A percentile compares a stretch with the other conserved stretches of the same genome.
phyloP scores from a whole-genome alignment of 306 rosid genomes.

The Potentilla sterilis region DNA sequence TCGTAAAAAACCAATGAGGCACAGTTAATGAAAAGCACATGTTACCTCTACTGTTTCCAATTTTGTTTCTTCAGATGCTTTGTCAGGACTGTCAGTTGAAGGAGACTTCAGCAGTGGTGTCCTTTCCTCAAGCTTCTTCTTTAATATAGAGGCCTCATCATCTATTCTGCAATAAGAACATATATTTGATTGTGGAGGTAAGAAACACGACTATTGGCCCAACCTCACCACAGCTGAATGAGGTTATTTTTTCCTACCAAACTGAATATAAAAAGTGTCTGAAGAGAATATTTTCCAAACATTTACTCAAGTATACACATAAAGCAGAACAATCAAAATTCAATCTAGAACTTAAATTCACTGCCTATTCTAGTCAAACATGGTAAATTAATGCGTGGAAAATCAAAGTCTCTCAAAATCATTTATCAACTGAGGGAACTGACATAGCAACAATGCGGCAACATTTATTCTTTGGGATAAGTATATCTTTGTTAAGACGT shows the following conservation, averaged over 20 bases:
- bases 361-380: neutral
- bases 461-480: conserved; percentile 4
- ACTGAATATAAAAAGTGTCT: neutral
- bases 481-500: neutral
- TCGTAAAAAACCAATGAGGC: neutral
- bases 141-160: conserved; percentile 62
- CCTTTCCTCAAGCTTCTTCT: conserved; percentile 63
- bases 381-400: neutral
- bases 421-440: neutral
- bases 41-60: conserved; percentile 71
- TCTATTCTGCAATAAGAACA: conserved; percentile 70
- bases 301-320: neutral
- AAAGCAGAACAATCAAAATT: neutral
- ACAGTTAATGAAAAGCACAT: conserved; percentile 2
- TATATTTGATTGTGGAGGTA: conserved; percentile 18
- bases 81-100: conserved; percentile 43
- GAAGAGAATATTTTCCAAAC: neutral
- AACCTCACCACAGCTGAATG: neutral
- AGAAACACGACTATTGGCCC: neutral
- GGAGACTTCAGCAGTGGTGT: conserved; percentile 46
- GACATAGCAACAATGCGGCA: neutral
- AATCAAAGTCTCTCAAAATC: neutral
- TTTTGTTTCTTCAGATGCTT: conserved; percentile 53
- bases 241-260: neutral
- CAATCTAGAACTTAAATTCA: neutral